Base-by-base conservation (phyloP, 495 filamentous ascomycete genomes). In the Trichoderma orchidacearum region DNA sequence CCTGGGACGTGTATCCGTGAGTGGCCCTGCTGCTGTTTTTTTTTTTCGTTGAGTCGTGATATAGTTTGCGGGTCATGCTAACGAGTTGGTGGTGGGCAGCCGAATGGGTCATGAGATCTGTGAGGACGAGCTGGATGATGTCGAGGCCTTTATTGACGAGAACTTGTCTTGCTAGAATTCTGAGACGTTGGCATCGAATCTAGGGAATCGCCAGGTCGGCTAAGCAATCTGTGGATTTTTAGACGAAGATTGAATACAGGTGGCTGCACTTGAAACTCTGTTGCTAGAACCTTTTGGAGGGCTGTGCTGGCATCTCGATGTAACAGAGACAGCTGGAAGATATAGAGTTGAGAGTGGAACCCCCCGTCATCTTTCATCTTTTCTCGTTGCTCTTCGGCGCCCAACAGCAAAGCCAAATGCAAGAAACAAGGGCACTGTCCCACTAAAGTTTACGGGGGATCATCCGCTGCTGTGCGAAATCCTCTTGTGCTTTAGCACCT, bases 101-200 rank as follows among this genome's bases (percentile, higher is more conserved):
- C 73, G 78, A 2, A 77, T 95, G 54, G 68, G 69, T 15, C 90
- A 95, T 68, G 84, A 80, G 30, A 90, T 89, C 1, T 79, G 83
- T 64, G 79, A 80, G 11, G 63, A 80, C 51, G 90, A 95, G 73
- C 85, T 95, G 55, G 76, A 87, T 58, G 84, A 94, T 63, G 69
- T 95, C 30, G 87, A 94, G 70, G 72, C 70, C 31, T 95, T 85
- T 75, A 62, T 95, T 35, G 71, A 74, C 18, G 72, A 81, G 61
- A 70, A 70, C 7, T 13, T 48, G 41, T 23, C 21, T 18, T 69
- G 48, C 85, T 87, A n/a, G 72, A 74, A 58, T 60, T 73, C 30
- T 73, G 51, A 66, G 32, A 29, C 15, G 35, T 34, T 29, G 21
- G 2, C 6, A 30, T 23, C 55, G 17, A 23, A 2, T 27, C n/a